Percentiles rank a stretch among this genome's conserved stretches.
Conservation (phyloP, 2,329 filamentous ascomycete genomes). For the Chaetomiaceae sp. region DNA sequence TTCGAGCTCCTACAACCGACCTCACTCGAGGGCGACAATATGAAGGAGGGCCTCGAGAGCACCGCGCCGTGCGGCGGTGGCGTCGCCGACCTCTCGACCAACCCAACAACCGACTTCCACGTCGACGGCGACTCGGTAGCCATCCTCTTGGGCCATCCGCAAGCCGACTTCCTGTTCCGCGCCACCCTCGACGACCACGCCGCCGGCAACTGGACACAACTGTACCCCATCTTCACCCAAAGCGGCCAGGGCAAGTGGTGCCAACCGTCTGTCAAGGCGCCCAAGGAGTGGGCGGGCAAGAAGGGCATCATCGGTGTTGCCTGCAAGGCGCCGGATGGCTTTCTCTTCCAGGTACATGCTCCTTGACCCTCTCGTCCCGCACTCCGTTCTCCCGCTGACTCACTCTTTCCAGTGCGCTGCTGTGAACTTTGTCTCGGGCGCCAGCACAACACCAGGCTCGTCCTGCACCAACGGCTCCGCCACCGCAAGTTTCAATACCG, state of each 20-base stretch:
- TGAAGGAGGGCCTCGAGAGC: constrained; percentile 42
- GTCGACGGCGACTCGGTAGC: constrained; percentile 52
- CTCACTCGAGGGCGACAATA: constrained; percentile 38
- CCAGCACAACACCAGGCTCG: constrained; percentile 20
- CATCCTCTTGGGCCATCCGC: constrained; percentile 44
- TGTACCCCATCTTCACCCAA: constrained; percentile 51
- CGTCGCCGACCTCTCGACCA: constrained; percentile 38
- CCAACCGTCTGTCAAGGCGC: constrained; percentile 43
- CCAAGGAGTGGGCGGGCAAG: constrained; percentile 47
- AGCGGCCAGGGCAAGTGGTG: constrained; percentile 52
- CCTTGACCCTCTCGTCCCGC: too few species aligned
- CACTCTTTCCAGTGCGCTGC: constrained; percentile 44
- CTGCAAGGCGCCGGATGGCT: constrained; percentile 49
- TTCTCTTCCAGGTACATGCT: constrained; percentile 51
- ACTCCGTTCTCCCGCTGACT: background rate
- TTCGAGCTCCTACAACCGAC: constrained; percentile 47
- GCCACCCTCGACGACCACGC: constrained; percentile 48
- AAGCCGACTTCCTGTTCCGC: constrained; percentile 54
- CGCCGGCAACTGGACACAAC: constrained; percentile 48
- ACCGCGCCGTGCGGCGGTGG: constrained; percentile 52
- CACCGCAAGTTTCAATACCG: constrained; percentile 29
- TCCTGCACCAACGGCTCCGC: constrained; percentile 38
- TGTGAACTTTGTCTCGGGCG: constrained; percentile 50
- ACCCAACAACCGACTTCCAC: constrained; percentile 47
- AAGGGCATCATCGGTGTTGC: constrained; percentile 52